Conservation (phyloP, 768 basidiomycete genomes). For the Podaxis pistillaris region DNA sequence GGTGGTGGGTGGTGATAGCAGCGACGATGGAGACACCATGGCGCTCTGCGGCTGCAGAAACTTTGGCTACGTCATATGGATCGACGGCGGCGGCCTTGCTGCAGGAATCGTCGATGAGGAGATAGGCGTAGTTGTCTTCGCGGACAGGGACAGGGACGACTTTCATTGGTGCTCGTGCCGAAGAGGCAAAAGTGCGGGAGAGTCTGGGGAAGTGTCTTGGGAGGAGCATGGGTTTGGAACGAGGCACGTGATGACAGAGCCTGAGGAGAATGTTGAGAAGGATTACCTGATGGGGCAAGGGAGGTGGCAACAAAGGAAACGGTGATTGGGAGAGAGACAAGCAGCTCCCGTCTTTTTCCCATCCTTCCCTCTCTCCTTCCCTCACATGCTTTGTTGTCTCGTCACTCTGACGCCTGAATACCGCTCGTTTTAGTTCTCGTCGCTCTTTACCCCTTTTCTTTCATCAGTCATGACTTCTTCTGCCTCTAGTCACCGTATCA, state of each 20-base stretch:
- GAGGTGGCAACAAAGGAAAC: not conserved
- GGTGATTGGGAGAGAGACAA: not conserved
- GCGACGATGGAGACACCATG: constrained; percentile 68
- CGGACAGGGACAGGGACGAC: constrained; percentile 78
- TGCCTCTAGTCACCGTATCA: not conserved
- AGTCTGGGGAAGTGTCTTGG: not conserved
- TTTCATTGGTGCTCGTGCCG: constrained; percentile 47
- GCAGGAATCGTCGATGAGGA: constrained; percentile 67
- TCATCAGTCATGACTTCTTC: not conserved
- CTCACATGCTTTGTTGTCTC: not conserved
- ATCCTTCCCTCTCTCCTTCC: not conserved
- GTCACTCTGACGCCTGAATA: not conserved
- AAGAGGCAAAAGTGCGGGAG: not conserved
- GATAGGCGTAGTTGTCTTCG: constrained; percentile 83
- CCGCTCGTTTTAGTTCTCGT: not conserved
- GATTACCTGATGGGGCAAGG: not conserved
- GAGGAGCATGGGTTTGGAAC: not conserved
- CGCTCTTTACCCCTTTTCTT: constrained; percentile 1
- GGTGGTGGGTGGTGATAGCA: constrained; percentile 89
- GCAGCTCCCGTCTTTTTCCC: not conserved
- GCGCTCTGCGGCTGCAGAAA: constrained; percentile 57
- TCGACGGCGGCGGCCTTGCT: constrained; percentile 78
- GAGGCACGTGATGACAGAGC: not conserved
- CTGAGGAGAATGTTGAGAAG: not conserved
- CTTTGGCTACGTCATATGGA: constrained; percentile 73